These are phyloP conservation scores for Epichloe bromicola DNA, from an alignment of 2,329 filamentous ascomycete species.

Conservation along the genomic window DNA sequence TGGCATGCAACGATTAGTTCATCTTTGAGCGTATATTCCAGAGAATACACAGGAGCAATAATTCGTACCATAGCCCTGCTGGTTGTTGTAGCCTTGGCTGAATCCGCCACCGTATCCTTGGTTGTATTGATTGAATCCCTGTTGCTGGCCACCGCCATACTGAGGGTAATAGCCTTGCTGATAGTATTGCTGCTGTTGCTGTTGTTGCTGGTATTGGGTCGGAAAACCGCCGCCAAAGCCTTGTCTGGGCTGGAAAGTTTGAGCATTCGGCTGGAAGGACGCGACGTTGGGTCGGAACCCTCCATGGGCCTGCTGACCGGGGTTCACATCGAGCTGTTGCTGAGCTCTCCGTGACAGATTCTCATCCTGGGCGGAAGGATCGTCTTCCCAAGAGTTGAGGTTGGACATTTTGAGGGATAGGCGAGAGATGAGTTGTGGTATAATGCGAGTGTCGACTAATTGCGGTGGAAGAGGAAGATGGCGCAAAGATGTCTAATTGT, in stretches of 20 bases:
- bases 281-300: conserved; percentile 39
- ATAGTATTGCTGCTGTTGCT: conserved; percentile 35
- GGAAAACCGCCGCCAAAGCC: conserved; percentile 45
- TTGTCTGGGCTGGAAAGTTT: conserved; percentile 61
- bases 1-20: neutral
- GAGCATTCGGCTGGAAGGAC: conserved; percentile 61
- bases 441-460: neutral
- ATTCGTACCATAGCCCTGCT: conserved; percentile 27
- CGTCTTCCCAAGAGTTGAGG: conserved; percentile 92
- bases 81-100: conserved; percentile 32
- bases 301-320: conserved; percentile 26
- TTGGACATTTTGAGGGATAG: conserved; percentile 54
- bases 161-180: conserved; percentile 46
- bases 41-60: conserved; percentile 1
- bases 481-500: neutral
- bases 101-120: conserved; percentile 40
- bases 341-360: conserved; percentile 64
- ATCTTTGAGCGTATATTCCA: neutral
- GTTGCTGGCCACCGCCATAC: conserved; percentile 32
- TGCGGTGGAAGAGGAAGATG: neutral
- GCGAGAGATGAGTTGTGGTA: neutral
- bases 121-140: conserved; percentile 38
- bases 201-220: conserved; percentile 39
- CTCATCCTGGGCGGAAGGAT: conserved; percentile 64
- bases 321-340: conserved; percentile 63